phyloP scores from a whole-genome alignment of 2,329 filamentous ascomycete species.

The Dactylonectria estremocensis region DNA sequence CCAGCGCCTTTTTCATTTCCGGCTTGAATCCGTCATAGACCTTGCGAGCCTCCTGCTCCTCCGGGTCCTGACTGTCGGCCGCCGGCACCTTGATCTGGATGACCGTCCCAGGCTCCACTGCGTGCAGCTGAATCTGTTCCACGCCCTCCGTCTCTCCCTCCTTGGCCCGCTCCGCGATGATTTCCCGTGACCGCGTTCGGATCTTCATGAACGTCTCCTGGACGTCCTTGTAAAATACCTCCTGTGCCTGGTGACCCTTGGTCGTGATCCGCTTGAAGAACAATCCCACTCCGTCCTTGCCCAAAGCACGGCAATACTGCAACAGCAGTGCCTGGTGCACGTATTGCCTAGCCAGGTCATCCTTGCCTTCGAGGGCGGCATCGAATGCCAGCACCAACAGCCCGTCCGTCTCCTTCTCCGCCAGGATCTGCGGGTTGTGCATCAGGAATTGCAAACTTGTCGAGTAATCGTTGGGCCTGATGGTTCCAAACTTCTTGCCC shows the following conservation, averaged over 20 bases:
- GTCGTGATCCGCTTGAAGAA: constrained; percentile 98
- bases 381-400: constrained; percentile 94
- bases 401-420: constrained; percentile 91
- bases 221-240: constrained; percentile 94
- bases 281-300: constrained; percentile 87
- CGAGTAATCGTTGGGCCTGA: constrained; percentile 82
- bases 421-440: constrained; percentile 83
- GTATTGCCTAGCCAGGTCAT: constrained; percentile 85
- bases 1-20: constrained; percentile 85
- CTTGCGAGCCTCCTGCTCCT: constrained; percentile 74
- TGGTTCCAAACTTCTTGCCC: constrained; percentile 86
- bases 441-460: constrained; percentile 83
- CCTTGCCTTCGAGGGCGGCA: constrained; percentile 81
- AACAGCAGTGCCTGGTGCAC: constrained; percentile 94
- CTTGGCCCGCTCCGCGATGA: constrained; percentile 69
- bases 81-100: constrained; percentile 91
- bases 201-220: constrained; percentile 90
- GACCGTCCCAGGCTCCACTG: constrained; percentile 91
- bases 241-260: constrained; percentile 88
- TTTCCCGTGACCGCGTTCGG: constrained; percentile 81
- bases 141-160: constrained; percentile 76
- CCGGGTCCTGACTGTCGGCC: constrained; percentile 75
- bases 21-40: constrained; percentile 90
- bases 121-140: constrained; percentile 97
- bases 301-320: constrained; percentile 94